phyloP scores from a whole-genome alignment of 495 filamentous ascomycete genomes.

The Aspergillus nanangensis region DNA sequence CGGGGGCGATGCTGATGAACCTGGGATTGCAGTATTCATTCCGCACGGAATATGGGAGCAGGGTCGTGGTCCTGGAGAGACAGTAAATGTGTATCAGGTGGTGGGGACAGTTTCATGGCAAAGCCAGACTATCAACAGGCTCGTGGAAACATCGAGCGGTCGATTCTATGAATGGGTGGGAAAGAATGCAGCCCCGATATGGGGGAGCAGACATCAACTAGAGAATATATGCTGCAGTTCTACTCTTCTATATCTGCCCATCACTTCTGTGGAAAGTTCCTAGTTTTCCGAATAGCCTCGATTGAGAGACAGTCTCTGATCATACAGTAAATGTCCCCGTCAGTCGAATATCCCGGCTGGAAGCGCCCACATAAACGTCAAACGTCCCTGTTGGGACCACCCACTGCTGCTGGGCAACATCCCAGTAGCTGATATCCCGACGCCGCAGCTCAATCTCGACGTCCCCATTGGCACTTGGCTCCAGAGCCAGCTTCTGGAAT shows the following conservation, averaged over 20 bases:
- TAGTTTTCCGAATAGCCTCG: too few relatives aligned
- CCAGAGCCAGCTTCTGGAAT: constrained; percentile 63
- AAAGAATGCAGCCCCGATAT: too few relatives aligned
- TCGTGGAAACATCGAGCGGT: too few relatives aligned
- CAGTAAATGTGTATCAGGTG: background rate
- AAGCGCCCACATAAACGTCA: constrained; percentile 13
- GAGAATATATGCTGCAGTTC: too few relatives aligned
- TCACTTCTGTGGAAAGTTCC: background rate
- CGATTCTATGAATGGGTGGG: background rate
- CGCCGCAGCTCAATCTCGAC: constrained; percentile 62
- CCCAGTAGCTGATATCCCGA: constrained; percentile 73
- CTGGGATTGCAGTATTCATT: constrained; percentile 37
- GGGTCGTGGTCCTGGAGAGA: constrained; percentile 38
- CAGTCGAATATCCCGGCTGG: background rate
- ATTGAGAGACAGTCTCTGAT: too few relatives aligned
- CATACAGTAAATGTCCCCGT: background rate
- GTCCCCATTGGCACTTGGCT: constrained; percentile 43
- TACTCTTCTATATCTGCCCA: too few relatives aligned
- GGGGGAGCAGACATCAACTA: too few relatives aligned
- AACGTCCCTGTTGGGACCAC: constrained; percentile 43
- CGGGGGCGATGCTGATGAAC: constrained; percentile 47
- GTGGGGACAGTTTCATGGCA: background rate
- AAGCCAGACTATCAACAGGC: too few relatives aligned
- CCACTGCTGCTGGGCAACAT: constrained; percentile 67
- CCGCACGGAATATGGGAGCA: constrained; percentile 35